Percentiles rank a stretch among this genome's conserved stretches.
Conservation (phyloP, 495 filamentous ascomycete genomes). For the Penicillium daleae region DNA sequence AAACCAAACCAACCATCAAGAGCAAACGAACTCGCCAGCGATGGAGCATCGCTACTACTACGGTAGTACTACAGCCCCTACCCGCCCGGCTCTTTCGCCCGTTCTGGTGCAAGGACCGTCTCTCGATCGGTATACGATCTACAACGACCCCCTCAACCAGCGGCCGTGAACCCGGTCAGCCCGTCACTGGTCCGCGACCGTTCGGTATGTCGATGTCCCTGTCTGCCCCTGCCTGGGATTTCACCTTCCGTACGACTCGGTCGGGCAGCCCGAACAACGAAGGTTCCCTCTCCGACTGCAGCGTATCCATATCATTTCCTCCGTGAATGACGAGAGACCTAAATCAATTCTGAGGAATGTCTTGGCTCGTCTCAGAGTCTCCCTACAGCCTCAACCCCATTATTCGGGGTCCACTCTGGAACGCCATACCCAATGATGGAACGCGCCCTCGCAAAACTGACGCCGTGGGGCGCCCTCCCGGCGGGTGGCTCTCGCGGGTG, state of each 20-base stretch:
- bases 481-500: not conserved
- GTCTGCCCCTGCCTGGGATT: not conserved
- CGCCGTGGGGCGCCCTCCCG: not conserved
- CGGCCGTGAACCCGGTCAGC: not conserved
- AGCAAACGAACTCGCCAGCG: not conserved
- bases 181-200: not conserved
- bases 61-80: not conserved
- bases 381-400: not conserved
- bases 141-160: not conserved
- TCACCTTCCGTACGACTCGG: not conserved
- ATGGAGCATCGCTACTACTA: not conserved
- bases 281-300: not conserved
- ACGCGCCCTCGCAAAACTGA: not conserved
- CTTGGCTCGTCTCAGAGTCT: not conserved
- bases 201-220: not conserved
- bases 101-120: not conserved
- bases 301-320: not conserved
- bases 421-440: not conserved
- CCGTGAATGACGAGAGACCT: not conserved
- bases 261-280: not conserved
- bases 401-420: not conserved
- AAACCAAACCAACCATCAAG: not conserved
- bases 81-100: not conserved
- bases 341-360: not conserved
- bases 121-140: conserved; percentile 1